Conservation (phyloP, 1,139 yeast species). For the Suhomyces ambrosiae region DNA sequence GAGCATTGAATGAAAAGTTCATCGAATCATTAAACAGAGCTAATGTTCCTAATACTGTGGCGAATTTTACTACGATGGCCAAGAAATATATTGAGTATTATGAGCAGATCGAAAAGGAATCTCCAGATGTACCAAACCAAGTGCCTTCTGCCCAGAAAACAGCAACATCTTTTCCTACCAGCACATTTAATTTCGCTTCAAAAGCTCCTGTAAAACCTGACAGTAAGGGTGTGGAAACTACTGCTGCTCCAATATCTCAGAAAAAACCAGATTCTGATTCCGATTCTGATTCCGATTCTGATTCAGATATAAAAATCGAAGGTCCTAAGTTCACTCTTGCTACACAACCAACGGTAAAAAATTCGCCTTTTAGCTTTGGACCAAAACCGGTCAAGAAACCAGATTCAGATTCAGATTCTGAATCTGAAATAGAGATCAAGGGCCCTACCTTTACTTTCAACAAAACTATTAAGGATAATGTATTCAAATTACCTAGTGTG, state of each 20-base stretch:
- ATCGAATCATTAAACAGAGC: conserved; percentile 50
- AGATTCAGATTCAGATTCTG: conserved; percentile 50
- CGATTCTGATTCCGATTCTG: conserved; percentile 38
- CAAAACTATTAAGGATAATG: conserved; percentile 48
- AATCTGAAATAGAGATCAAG: conserved; percentile 58
- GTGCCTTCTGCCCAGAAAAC: no score
- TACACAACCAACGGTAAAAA: conserved; percentile 55
- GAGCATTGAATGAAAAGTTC: conserved; percentile 72
- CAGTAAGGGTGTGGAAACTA: neutral
- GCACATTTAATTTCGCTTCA: conserved; percentile 2
- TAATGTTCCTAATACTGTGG: conserved; percentile 49
- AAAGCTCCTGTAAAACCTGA: conserved; percentile 4
- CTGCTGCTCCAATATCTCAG: neutral
- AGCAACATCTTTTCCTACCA: neutral
- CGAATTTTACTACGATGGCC: conserved; percentile 59
- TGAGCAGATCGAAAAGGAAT: conserved; percentile 37
- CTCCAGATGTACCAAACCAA: conserved; percentile 4
- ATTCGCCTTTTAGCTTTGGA: conserved; percentile 60
- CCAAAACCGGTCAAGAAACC: conserved; percentile 45
- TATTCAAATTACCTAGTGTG: conserved; percentile 44
- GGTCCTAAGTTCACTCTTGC: conserved; percentile 67
- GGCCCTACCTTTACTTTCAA: conserved; percentile 66
- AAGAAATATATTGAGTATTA: conserved; percentile 63
- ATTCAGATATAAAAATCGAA: conserved; percentile 49
- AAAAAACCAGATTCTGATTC: conserved; percentile 16